Conservation (phyloP, 2,329 filamentous ascomycete genomes). For the Cladophialophora bantiana region DNA sequence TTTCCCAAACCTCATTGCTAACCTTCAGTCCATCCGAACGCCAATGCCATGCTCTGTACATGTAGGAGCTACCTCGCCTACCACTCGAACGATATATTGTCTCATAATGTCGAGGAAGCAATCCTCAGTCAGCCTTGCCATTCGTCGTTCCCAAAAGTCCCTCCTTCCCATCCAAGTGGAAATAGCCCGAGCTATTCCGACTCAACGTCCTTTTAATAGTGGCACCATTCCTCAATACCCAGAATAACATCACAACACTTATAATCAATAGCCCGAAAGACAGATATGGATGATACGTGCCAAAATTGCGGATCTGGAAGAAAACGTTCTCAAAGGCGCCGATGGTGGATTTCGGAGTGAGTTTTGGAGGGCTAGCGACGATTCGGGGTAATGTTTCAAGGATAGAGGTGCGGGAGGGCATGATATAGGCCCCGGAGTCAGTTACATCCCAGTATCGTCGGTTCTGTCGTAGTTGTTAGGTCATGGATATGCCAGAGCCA, state of each 20-base stretch:
- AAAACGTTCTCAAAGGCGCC: conserved; percentile 55
- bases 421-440: conserved; percentile 85
- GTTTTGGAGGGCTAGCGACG: conserved; percentile 56
- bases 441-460: conserved; percentile 95
- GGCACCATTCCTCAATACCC: conserved; percentile 43
- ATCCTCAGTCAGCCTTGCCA: conserved; percentile 55
- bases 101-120: not conserved
- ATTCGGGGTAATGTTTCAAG: conserved; percentile 74
- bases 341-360: conserved; percentile 58
- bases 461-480: conserved; percentile 65
- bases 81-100: not conserved
- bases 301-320: conserved; percentile 54
- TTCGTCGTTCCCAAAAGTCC: conserved; percentile 50
- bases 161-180: conserved; percentile 58
- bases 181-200: conserved; percentile 51
- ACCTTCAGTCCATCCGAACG: conserved; percentile 20
- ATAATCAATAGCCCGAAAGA: conserved; percentile 50
- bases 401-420: conserved; percentile 87
- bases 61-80: conserved; percentile 11
- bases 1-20: not conserved
- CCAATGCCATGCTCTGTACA: conserved; percentile 36
- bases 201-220: conserved; percentile 40
- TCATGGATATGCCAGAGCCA: conserved; percentile 31
- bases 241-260: conserved; percentile 46
- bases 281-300: conserved; percentile 53